Evolutionary conservation across 441 rosid genomes (phyloP), one percentile per base, ranked within the genome.

Genomic region (Theobroma grandiflorum): DNA sequence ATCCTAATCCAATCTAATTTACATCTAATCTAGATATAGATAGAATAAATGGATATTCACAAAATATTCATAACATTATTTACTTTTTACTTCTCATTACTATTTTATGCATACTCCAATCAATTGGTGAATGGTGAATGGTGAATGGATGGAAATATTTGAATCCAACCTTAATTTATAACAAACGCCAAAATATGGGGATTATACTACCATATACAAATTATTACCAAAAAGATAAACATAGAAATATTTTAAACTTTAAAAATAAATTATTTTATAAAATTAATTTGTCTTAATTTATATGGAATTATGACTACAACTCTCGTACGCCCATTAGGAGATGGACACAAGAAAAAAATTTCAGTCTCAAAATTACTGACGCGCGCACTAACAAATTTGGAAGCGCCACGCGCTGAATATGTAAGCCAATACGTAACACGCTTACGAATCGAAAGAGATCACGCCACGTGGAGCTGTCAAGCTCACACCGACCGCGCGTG

Each of bases 401-500:
- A 8, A 22, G 7, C 4, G 1, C 1, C 50, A 57, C 76, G 63
- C 9, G 18, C 8, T 68, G 77, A 38, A 15, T 40, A 58, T 6
- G 67, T 12, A 74, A 62, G 64, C 52, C 5, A n/a, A 22, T 45
- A 22, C 16, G 53, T 59, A 22, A 69, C 50, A 74, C 53, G 66
- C 40, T 45, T 26, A 38, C 1, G 1, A 5, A 59, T 8, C 3
- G 6, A 20, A 43, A 15, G 6, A 58, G 2, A 58, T 40, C 14
- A 20, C 8, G 78, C 68, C 69, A 74, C 57, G 78, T 59, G 55
- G 68, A 43, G 22, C 38, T 58, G 3, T 15, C 6, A 12, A 45
- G 78, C 26, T 31, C 55, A 15, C 78, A 42, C 57, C 42, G 59
- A 49, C 22, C 40, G 50, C 74, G 22, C 20, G 67, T 62, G 66